Percentiles rank a stretch among this genome's conserved stretches.
Conservation (phyloP, 2,329 filamentous ascomycete species). For the Thielaviopsis populi region DNA sequence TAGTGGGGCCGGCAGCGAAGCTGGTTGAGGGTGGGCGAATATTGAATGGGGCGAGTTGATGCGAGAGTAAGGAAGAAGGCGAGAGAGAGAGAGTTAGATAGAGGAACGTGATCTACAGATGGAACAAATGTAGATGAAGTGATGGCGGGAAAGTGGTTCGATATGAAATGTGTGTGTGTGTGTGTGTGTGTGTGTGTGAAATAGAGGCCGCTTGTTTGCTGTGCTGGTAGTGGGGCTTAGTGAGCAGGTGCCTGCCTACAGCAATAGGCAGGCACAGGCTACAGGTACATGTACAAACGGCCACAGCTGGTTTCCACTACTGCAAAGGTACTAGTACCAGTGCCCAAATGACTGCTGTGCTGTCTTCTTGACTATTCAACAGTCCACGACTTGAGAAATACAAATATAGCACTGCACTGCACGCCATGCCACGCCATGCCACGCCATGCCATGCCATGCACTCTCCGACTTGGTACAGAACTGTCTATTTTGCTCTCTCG, state of each 20-base stretch:
- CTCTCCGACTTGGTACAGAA: no score
- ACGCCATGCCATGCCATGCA: no score
- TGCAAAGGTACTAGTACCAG: no score
- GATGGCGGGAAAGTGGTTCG: neutral
- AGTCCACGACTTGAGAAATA: no score
- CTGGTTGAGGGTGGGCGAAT: conserved; percentile 8
- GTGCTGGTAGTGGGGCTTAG: neutral
- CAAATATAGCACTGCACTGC: no score
- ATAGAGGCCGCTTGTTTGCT: neutral
- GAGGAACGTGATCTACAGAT: neutral
- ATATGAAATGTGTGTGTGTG: neutral
- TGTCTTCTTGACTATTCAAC: no score
- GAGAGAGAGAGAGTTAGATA: neutral
- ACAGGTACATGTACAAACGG: no score
- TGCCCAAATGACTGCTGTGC: no score
- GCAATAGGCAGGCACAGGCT: no score
- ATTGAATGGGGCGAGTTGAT: neutral
- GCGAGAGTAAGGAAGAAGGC: neutral
- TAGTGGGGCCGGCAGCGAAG: neutral
- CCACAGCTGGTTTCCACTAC: no score
- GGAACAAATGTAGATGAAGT: neutral
- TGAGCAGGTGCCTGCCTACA: neutral
- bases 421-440: no score
- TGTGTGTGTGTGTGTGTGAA: neutral
- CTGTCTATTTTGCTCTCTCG: no score